Percentiles rank a stretch among this genome's conserved stretches.
phyloP scores from a whole-genome alignment of 192 early-diverging fungal genomes.

The Coemansia sp. region DNA sequence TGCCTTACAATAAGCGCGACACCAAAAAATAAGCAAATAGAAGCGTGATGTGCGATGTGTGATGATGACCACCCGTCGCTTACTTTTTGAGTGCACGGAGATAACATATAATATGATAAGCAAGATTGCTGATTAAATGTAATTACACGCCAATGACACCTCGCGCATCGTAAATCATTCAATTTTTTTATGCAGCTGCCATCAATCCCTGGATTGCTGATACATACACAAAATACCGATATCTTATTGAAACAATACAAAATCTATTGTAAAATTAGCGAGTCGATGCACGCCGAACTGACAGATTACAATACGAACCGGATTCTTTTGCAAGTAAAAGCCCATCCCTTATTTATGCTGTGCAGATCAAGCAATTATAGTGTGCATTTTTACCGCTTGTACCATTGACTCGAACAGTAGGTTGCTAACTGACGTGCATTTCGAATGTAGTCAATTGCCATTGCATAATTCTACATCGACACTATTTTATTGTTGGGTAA shows the following conservation, averaged over 20 bases:
- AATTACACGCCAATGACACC: not conserved
- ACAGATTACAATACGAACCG: not conserved
- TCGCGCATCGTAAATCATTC: not conserved
- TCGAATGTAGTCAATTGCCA: too few species aligned
- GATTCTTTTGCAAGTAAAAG: not conserved
- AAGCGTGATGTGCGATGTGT: not conserved
- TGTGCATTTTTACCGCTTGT: not conserved
- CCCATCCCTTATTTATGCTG: not conserved
- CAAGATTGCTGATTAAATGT: too few species aligned
- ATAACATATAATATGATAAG: too few species aligned
- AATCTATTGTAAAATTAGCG: too few species aligned
- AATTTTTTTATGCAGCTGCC: too few species aligned
- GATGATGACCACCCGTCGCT: not conserved
- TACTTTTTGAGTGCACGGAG: too few species aligned
- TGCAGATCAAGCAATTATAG: conserved; percentile 2
- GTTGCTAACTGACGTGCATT: too few species aligned
- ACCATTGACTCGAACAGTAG: too few species aligned
- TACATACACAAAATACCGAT: too few species aligned
- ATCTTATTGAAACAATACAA: too few species aligned
- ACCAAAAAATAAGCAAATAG: not conserved
- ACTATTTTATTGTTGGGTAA: not conserved
- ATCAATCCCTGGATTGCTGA: too few species aligned
- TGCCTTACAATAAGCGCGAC: not conserved
- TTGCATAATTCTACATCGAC: not conserved
- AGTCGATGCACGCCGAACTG: not conserved